Evolutionary conservation across 2,329 filamentous ascomycete genomes (phyloP), one percentile per base, ranked within the genome.

Genomic region (Aspergillus sp.): DNA sequence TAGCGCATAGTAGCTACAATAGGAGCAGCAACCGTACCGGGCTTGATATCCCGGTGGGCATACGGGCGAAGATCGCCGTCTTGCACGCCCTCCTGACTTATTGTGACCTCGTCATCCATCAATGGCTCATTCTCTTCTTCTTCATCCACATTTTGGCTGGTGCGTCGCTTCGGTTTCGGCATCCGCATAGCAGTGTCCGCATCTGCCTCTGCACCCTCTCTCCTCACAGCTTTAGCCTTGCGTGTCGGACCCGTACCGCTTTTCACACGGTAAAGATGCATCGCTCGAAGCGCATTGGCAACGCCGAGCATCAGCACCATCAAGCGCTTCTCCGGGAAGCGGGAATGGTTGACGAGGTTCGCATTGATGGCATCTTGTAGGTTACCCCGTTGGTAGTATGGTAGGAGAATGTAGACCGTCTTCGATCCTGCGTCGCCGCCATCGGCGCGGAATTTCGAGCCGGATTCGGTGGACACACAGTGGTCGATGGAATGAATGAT

Each of bases 331-430:
- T 98, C 94, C 0, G 94, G 92, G 71, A 99, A 98, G 54, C 84
- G 85, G 39, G 90, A 91, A 75, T 96, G 92, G 77, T 98, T 98
- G 77, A 99, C 94, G 57, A 98, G 82, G 78, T 99, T 99, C 65
- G 95, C 94, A 77, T 99, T 99, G 82, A 99, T 98, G 73, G 96
- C 90, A 78, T 99, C 95, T 80, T 99, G 95, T 39, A 99, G 84
- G 76, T 99, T 99, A 13, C 95, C 95, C 66, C 94, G 85, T 70
- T 92, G 84, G 80, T 97, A 99, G 81, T 98, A 99, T 11, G 95
- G 95, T 19, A 99, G 84, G 47, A 99, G 83, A 63, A 99, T 95
- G 77, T 99, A 99, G 56, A 98, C 95, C 0, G 94, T 98, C 81
- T 98, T 98, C 63, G 88, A 86, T 50, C 86, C 86, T 1, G 88